These are phyloP conservation scores for Meira nashicola DNA, from an alignment of 1,284 basidiomycete genomes.

Conservation along the genomic window DNA sequence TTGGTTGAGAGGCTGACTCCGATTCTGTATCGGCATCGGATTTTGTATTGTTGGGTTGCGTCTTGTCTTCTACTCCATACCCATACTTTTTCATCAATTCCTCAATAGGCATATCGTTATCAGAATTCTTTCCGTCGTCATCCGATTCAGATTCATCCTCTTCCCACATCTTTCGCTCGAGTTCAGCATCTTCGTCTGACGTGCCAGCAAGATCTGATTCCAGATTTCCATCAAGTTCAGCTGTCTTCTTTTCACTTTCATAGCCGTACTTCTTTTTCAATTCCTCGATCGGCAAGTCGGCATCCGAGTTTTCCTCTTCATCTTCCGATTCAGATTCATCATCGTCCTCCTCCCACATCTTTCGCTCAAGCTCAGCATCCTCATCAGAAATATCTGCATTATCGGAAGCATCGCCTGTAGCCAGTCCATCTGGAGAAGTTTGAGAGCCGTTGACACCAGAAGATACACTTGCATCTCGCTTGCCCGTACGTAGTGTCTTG, in stretches of 20 bases:
- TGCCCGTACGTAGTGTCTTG: not conserved
- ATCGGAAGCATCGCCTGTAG: slow-evolving; percentile 11
- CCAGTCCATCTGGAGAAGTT: slow-evolving; percentile 23
- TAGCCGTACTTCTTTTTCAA: slow-evolving; percentile 58
- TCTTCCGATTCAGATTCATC: slow-evolving; percentile 56
- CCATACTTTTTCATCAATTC: slow-evolving; percentile 59
- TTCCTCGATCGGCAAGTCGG: slow-evolving; percentile 59
- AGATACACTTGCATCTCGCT: not conserved
- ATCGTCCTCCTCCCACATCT: slow-evolving; percentile 49
- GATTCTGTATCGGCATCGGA: slow-evolving; percentile 13
- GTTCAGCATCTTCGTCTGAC: slow-evolving; percentile 55
- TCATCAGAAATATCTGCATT: slow-evolving; percentile 51
- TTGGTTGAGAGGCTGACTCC: slow-evolving; percentile 15
- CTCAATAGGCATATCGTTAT: slow-evolving; percentile 59
- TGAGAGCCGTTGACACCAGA: not conserved
- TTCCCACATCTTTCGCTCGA: slow-evolving; percentile 49
- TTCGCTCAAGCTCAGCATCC: slow-evolving; percentile 53
- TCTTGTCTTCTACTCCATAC: slow-evolving; percentile 23
- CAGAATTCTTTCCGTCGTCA: slow-evolving; percentile 58
- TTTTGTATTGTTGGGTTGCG: slow-evolving; percentile 23
- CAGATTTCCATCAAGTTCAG: slow-evolving; percentile 21
- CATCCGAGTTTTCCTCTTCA: slow-evolving; percentile 58
- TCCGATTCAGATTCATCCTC: slow-evolving; percentile 54
- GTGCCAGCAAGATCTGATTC: slow-evolving; percentile 21
- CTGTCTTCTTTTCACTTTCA: slow-evolving; percentile 19